A percentile compares a stretch with the other conserved stretches of the same genome.
Evolutionary conservation across 306 rosid genomes (phyloP).

Genomic region (apple (Malus domestica)): ASM211411v1 NC_041793.1:19970001-19970500

Average conservation of each 20-base stretch:
- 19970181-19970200: neutral
- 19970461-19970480: slow-evolving; percentile 87
- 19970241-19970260: neutral
- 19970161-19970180: neutral
- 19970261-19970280: too few relatives aligned
- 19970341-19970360: too few relatives aligned
- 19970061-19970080: neutral
- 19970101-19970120: neutral
- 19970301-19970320: too few relatives aligned
- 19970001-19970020: neutral
- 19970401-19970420: neutral
- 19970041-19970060: neutral
- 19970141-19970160: neutral
- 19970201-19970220: neutral
- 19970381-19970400: slow-evolving; percentile 1
- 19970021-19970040: neutral
- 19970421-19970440: slow-evolving; percentile 80
- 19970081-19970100: neutral
- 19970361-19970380: neutral
- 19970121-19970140: neutral
- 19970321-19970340: too few relatives aligned
- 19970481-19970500: slow-evolving; percentile 69
- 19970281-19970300: too few relatives aligned
- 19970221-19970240: neutral
- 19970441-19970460: slow-evolving; percentile 62